Conservation (phyloP, 306 rosid genomes). For the Ormosia semicastrata region DNA sequence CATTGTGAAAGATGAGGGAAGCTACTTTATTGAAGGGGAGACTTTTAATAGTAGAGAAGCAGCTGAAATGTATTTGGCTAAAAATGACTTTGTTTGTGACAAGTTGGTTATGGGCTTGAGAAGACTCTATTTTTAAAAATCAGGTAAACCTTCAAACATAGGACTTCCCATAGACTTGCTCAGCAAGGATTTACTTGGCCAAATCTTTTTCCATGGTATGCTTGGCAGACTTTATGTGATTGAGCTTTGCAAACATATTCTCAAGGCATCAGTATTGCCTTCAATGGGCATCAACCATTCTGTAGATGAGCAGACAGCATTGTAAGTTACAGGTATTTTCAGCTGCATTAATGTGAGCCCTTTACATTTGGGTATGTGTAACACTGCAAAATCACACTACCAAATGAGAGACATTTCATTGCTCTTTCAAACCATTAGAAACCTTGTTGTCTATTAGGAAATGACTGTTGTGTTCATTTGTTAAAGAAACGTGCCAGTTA, state of each 20-base stretch:
- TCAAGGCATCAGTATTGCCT: slow-evolving; percentile 7
- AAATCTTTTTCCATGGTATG: neutral
- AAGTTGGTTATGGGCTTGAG: slow-evolving; percentile 53
- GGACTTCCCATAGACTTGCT: neutral
- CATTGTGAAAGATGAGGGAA: slow-evolving; percentile 51
- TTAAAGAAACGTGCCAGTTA: neutral
- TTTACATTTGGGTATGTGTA: neutral
- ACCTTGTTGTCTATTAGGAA: slow-evolving; percentile 7
- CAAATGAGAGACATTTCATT: slow-evolving; percentile 14
- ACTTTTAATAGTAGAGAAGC: slow-evolving; percentile 43
- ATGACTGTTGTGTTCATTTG: slow-evolving; percentile 21
- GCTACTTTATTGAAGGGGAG: slow-evolving; percentile 52
- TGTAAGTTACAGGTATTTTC: slow-evolving; percentile 15
- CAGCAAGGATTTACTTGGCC: slow-evolving; percentile 1
- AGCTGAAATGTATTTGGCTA: slow-evolving; percentile 51
- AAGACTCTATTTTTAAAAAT: slow-evolving; percentile 41
- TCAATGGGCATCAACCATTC: slow-evolving; percentile 3
- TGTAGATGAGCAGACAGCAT: neutral
- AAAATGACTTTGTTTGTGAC: slow-evolving; percentile 42
- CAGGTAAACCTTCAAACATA: neutral
- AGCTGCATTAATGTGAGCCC: neutral
- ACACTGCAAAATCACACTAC: neutral
- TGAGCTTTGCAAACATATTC: neutral
- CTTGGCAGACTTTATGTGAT: neutral
- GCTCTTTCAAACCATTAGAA: slow-evolving; percentile 18